Conservation (phyloP, 2,329 filamentous ascomycete genomes). For the Ophiobolus disseminans region DNA sequence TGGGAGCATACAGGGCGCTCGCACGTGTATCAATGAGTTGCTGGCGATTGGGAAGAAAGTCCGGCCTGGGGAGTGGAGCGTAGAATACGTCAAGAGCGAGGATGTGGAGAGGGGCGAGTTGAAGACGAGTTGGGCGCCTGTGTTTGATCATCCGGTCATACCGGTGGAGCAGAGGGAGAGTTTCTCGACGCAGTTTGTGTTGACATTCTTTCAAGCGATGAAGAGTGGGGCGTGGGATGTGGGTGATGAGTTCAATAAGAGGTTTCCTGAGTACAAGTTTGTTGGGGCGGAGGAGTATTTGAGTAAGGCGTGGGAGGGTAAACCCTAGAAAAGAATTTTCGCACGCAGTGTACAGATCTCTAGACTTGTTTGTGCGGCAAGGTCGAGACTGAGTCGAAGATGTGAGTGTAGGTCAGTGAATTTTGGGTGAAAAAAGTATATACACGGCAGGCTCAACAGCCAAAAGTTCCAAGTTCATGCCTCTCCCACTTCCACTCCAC, state of each 20-base stretch:
- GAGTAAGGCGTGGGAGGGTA: constrained; percentile 50
- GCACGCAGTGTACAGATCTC: too few species aligned
- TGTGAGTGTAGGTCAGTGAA: neutral
- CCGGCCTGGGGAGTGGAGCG: constrained; percentile 37
- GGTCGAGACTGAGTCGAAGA: too few species aligned
- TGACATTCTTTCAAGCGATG: constrained; percentile 54
- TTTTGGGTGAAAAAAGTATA: constrained; percentile 7
- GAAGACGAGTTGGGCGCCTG: constrained; percentile 52
- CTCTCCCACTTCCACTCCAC: neutral
- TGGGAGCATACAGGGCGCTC: constrained; percentile 35
- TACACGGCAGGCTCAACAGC: constrained; percentile 9
- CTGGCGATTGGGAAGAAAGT: constrained; percentile 39
- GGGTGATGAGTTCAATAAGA: constrained; percentile 55
- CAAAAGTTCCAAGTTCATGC: neutral
- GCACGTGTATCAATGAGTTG: constrained; percentile 35
- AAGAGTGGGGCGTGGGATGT: constrained; percentile 54
- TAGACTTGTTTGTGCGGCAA: too few species aligned
- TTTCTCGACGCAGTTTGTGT: constrained; percentile 49
- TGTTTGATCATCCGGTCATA: constrained; percentile 44
- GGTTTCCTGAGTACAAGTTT: constrained; percentile 56
- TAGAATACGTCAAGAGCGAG: constrained; percentile 56
- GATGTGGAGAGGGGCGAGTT: constrained; percentile 57
- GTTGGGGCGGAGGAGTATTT: constrained; percentile 53
- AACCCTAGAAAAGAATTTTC: too few species aligned
- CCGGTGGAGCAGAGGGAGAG: constrained; percentile 43